These are phyloP conservation scores for Pseudoneurospora amorphoporcata DNA, from an alignment of 495 filamentous ascomycete genomes.

Conservation along the genomic window DNA sequence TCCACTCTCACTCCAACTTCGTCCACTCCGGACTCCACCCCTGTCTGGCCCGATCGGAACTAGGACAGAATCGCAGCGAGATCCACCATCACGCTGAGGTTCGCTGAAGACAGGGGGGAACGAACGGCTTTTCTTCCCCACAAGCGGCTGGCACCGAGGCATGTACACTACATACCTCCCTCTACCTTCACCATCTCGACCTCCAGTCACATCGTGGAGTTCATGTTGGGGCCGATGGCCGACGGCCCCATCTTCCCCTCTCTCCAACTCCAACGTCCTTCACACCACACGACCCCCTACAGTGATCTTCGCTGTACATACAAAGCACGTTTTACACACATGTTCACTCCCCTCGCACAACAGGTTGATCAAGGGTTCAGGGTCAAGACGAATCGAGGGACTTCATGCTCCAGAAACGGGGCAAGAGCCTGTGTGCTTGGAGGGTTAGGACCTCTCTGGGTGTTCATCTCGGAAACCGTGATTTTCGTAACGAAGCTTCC, in stretches of 20 bases:
- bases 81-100: neutral
- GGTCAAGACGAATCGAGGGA: neutral
- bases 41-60: conserved; percentile 14
- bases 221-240: conserved; percentile 19
- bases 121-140: conserved; percentile 4
- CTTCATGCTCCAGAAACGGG: neutral
- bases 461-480: neutral
- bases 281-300: conserved; percentile 1
- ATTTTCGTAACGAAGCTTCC: neutral
- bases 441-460: neutral
- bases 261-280: conserved; percentile 4
- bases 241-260: conserved; percentile 20
- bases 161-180: neutral
- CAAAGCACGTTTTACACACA: neutral
- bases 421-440: neutral
- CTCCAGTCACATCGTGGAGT: neutral
- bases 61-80: neutral
- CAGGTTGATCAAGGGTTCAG: neutral
- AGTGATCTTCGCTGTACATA: neutral
- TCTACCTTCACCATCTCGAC: neutral
- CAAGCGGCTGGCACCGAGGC: conserved; percentile 7
- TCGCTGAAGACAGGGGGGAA: conserved; percentile 2
- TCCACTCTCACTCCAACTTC: neutral
- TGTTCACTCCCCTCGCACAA: neutral
- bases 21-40: conserved; percentile 1